Percentiles rank a stretch among this genome's conserved stretches.
Evolutionary conservation across 495 filamentous ascomycete species (phyloP).

Genomic region (Penicillium dipodomyicola): DNA sequence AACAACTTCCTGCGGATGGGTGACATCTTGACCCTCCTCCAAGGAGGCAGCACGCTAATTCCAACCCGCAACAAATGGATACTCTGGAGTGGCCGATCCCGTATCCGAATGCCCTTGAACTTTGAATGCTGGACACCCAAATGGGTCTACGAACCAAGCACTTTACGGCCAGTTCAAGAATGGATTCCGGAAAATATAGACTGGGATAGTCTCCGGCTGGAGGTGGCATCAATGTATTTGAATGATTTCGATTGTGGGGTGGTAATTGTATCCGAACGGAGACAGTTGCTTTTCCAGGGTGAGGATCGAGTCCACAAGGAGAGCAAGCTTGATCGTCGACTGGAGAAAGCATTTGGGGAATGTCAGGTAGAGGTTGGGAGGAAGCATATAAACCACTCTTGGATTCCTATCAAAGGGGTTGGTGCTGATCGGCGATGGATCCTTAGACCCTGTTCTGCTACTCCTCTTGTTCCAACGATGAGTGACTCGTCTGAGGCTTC

Average conservation of each 20-base stretch:
- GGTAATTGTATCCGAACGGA: slow-evolving; percentile 10
- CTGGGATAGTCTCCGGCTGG: slow-evolving; percentile 13
- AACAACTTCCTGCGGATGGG: slow-evolving; percentile 4
- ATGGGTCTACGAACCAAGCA: slow-evolving; percentile 9
- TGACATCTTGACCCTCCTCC: slow-evolving; percentile 4
- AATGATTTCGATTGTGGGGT: slow-evolving; percentile 11
- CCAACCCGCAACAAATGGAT: slow-evolving; percentile 14
- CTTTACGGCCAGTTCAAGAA: background rate
- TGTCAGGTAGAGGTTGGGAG: slow-evolving; percentile 8
- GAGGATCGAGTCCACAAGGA: slow-evolving; percentile 6
- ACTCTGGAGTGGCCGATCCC: slow-evolving; percentile 9
- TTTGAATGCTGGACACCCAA: slow-evolving; percentile 9
- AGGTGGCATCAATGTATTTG: slow-evolving; percentile 11
- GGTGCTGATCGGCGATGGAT: slow-evolving; percentile 8
- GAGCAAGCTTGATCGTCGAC: slow-evolving; percentile 8
- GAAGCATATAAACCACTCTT: slow-evolving; percentile 7
- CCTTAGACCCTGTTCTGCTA: slow-evolving; percentile 8
- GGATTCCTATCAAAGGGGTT: slow-evolving; percentile 9
- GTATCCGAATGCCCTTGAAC: slow-evolving; percentile 4
- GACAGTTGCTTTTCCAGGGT: slow-evolving; percentile 7
- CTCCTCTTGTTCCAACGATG: slow-evolving; percentile 7
- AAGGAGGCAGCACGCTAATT: slow-evolving; percentile 8
- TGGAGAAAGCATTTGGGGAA: slow-evolving; percentile 2
- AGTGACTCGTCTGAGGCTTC: background rate
- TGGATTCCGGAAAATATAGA: slow-evolving; percentile 10